Evolutionary conservation across 306 rosid genomes (phyloP).

Genomic region (Gastrolobium villosum): DNA sequence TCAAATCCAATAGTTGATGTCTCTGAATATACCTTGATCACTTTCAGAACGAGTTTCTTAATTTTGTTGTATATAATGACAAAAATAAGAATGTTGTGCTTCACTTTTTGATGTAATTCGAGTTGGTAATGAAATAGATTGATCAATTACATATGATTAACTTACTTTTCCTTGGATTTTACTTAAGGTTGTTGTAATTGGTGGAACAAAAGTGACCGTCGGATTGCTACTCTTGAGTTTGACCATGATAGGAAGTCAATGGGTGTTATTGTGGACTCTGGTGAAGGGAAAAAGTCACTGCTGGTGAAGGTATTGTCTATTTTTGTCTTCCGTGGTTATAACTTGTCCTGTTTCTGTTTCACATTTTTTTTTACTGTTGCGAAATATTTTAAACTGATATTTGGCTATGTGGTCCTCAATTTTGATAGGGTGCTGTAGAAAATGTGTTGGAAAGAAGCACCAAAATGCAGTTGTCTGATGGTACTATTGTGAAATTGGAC

Average conservation of each 20-base stretch:
- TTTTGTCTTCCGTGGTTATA: neutral
- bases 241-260: conserved; percentile 91
- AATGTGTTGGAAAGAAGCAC: conserved; percentile 85
- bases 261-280: conserved; percentile 79
- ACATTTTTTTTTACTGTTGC: conserved; percentile 11
- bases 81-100: conserved; percentile 2
- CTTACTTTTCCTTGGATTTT: conserved; percentile 26
- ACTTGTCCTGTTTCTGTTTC: conserved; percentile 10
- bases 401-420: conserved; percentile 15
- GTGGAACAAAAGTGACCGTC: conserved; percentile 67
- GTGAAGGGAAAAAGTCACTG: conserved; percentile 64
- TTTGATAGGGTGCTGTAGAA: conserved; percentile 89
- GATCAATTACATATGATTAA: neutral
- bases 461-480: conserved; percentile 76
- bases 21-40: neutral
- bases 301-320: conserved; percentile 76
- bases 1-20: neutral
- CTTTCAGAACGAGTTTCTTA: conserved; percentile 2
- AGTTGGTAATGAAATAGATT: too few species aligned
- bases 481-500: conserved; percentile 71
- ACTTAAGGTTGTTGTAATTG: conserved; percentile 71
- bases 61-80: neutral
- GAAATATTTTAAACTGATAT: conserved; percentile 35
- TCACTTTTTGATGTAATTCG: conserved; percentile 3
- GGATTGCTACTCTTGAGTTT: conserved; percentile 94